These are phyloP conservation scores for Smallanthus sonchifolius DNA, from an alignment of 129 eudicot genomes.

Conservation along the genomic window DNA sequence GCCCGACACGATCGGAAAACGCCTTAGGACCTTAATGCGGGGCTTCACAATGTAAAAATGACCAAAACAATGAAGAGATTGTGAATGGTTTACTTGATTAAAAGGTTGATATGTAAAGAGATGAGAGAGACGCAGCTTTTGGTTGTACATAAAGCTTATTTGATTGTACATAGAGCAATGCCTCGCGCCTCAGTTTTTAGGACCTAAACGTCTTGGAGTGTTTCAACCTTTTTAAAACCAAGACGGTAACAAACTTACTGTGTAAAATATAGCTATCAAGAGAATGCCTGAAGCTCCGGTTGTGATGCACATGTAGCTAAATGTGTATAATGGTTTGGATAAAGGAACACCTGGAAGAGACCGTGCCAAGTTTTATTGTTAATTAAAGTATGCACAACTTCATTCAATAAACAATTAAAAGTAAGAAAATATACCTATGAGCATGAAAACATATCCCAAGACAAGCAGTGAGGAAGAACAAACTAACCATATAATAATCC, in stretches of 20 bases:
- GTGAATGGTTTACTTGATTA: neutral
- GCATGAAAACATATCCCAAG: slow-evolving; percentile 44
- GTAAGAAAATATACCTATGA: slow-evolving; percentile 43
- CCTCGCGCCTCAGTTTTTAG: neutral
- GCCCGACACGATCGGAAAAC: neutral
- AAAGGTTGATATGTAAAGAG: neutral
- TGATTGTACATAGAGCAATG: neutral
- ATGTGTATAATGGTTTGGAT: slow-evolving; percentile 85
- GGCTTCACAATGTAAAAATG: neutral
- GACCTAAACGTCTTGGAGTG: neutral
- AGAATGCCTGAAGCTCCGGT: slow-evolving; percentile 90
- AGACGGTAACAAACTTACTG: slow-evolving; percentile 44
- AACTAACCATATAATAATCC: slow-evolving; percentile 65
- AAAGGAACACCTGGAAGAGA: slow-evolving; percentile 62
- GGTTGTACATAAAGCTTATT: neutral
- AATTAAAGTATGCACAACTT: neutral
- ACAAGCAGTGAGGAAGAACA: slow-evolving; percentile 57
- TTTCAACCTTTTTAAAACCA: neutral
- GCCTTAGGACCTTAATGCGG: neutral
- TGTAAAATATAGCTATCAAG: slow-evolving; percentile 50
- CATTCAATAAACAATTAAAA: neutral
- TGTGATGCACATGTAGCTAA: slow-evolving; percentile 86
- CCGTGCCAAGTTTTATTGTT: neutral
- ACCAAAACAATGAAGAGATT: neutral
- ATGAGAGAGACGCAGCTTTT: neutral